Evolutionary conservation across 495 filamentous ascomycete genomes (phyloP).

Genomic region (Astrothelium macrocarpum): DNA sequence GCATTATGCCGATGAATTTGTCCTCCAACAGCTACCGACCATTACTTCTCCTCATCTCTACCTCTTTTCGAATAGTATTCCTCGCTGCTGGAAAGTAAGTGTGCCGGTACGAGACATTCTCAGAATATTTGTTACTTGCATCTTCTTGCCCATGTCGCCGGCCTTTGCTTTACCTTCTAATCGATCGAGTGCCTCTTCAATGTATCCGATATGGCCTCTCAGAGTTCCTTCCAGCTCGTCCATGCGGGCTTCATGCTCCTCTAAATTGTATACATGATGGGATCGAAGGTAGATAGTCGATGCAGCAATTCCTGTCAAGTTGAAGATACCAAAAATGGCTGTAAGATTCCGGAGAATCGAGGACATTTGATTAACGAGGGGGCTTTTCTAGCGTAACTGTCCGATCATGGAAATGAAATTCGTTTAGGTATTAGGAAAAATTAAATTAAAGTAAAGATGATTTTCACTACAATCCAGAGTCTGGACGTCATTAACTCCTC

Average conservation of each 20-base stretch:
- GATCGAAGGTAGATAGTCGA: conserved; percentile 10
- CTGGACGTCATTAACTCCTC: no score
- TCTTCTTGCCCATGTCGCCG: conserved; percentile 17
- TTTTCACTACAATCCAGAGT: no score
- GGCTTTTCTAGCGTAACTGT: no score
- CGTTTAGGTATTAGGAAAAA: no score
- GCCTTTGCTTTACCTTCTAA: conserved; percentile 26
- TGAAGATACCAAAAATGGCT: neutral
- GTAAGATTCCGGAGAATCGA: neutral
- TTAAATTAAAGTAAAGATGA: no score
- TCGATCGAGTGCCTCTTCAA: conserved; percentile 37
- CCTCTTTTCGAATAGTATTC: conserved; percentile 15
- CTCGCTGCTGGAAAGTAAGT: conserved; percentile 2
- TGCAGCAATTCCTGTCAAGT: neutral
- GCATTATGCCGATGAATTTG: no score
- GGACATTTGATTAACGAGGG: neutral
- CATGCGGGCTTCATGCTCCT: conserved; percentile 40
- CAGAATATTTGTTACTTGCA: conserved; percentile 10
- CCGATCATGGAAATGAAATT: no score
- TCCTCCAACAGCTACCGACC: neutral
- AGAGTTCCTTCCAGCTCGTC: conserved; percentile 41
- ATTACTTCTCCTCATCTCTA: conserved; percentile 13
- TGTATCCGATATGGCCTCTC: conserved; percentile 39
- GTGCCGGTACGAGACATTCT: neutral
- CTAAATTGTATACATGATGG: conserved; percentile 35